These are phyloP conservation scores for Colletotrichum paranaense DNA, from an alignment of 2,329 filamentous ascomycete species.

Conservation along the genomic window DNA sequence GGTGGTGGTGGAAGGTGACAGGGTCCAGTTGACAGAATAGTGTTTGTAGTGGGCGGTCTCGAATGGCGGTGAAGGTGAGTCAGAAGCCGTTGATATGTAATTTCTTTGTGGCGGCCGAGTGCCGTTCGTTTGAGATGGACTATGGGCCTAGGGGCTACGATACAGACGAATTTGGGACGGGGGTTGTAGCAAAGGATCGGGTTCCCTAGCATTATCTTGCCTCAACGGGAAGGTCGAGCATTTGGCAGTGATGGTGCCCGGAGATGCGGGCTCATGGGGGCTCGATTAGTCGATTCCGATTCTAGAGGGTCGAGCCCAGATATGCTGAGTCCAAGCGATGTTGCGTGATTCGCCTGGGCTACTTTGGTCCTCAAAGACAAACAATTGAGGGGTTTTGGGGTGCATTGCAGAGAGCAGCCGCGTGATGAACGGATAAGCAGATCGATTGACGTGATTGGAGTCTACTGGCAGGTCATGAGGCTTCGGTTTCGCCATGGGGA, in stretches of 20 bases:
- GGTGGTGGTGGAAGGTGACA: not conserved
- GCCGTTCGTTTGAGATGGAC: not conserved
- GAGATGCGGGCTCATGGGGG: not conserved
- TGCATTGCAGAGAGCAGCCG: not conserved
- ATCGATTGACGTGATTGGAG: slow-evolving; percentile 3
- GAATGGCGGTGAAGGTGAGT: slow-evolving; percentile 35
- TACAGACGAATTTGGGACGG: slow-evolving; percentile 8
- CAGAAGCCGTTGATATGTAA: slow-evolving; percentile 9
- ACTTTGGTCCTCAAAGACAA: not conserved
- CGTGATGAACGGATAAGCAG: slow-evolving; percentile 4
- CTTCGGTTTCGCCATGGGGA: slow-evolving; percentile 6
- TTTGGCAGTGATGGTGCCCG: not conserved
- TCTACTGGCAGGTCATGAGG: slow-evolving; percentile 22
- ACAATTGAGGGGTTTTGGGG: slow-evolving; percentile 11
- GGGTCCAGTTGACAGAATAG: not conserved
- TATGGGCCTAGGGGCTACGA: not conserved
- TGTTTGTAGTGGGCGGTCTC: not conserved
- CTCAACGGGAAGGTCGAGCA: slow-evolving; percentile 28
- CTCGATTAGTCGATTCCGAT: not conserved
- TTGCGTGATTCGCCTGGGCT: not conserved
- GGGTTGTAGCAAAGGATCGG: slow-evolving; percentile 15
- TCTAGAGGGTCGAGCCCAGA: not conserved
- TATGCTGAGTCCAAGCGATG: not conserved
- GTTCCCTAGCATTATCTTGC: slow-evolving; percentile 3
- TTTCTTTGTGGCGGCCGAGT: slow-evolving; percentile 1